phyloP scores from a whole-genome alignment of 2,329 filamentous ascomycete genomes.

The Colletotrichum costaricense region DNA sequence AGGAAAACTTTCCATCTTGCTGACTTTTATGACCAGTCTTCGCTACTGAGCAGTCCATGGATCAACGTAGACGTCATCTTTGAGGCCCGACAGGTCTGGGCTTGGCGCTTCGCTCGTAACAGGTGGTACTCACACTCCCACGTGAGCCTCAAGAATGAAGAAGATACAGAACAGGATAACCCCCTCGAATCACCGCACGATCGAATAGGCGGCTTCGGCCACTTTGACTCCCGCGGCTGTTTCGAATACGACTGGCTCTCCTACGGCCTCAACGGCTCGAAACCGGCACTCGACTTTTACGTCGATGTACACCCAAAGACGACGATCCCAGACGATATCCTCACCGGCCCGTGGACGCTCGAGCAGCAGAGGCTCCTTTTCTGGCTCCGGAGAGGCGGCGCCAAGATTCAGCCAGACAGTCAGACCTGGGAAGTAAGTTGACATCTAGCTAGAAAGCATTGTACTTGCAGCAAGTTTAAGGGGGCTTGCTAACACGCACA shows the following conservation, averaged over 20 bases:
- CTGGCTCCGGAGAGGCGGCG: constrained; percentile 57
- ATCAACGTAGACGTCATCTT: constrained; percentile 57
- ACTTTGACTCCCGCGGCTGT: constrained; percentile 47
- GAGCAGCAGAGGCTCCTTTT: constrained; percentile 54
- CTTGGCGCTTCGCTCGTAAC: constrained; percentile 49
- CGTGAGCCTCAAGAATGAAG: constrained; percentile 19
- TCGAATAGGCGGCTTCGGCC: constrained; percentile 39
- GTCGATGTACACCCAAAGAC: constrained; percentile 52
- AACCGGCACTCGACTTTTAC: constrained; percentile 30
- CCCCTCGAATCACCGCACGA: constrained; percentile 32
- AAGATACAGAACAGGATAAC: constrained; percentile 35
- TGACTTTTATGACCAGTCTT: constrained; percentile 47
- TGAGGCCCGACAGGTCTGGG: constrained; percentile 60
- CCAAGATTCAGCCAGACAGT: constrained; percentile 42
- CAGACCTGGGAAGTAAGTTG: constrained; percentile 53
- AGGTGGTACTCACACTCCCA: constrained; percentile 47
- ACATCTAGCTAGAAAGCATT: neutral
- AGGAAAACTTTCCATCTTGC: neutral
- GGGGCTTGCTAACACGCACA: constrained; percentile 28
- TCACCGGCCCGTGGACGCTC: constrained; percentile 56
- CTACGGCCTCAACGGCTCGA: constrained; percentile 19
- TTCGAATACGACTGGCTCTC: constrained; percentile 50
- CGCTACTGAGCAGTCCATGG: constrained; percentile 57
- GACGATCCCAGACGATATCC: constrained; percentile 52
- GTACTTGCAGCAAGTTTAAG: constrained; percentile 37